Evolutionary conservation across 345 rosid genomes (phyloP), one percentile per base, ranked within the genome.

Genomic region (Alliaria petiolata): DNA sequence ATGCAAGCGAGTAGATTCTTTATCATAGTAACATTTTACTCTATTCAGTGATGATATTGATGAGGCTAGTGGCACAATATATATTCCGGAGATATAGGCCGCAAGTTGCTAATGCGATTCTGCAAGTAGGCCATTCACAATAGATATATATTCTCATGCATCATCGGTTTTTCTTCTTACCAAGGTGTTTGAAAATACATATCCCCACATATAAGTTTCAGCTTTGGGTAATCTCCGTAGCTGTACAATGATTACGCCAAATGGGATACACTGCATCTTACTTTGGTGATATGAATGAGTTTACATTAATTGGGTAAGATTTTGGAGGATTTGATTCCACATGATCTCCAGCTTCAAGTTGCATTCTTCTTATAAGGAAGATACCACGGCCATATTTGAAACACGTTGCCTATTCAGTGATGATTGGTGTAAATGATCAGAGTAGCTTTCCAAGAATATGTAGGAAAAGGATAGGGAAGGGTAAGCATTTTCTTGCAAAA

Each of bases 51-150:
- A n/a, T n/a, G n/a, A n/a, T n/a, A n/a, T n/a, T n/a, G n/a, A n/a
- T 62, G 76, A 72, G 65, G 80, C 31, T 47, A 79, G 84, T 71
- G 82, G 80, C 30, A 72, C 52, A 72, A 76, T 79, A 76, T 79
- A 76, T 58, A 66, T 56, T 56, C 64, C 80, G 76, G 43, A 74
- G 60, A 50, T 71, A 40, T 65, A 58, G 63, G 31, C 45, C 65
- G 73, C 87, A 84, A 89, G 78, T 87, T 83, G 96, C 44, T 56
- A 7, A 26, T 20, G 42, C 59, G 70, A 78, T 81, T 65, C 62
- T 71, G 47, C 83, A 72, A 62, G 17, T 80, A 62, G 76, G 4
- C 68, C 68, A 56, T 49, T 36, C 65, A 75, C 66, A 57, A 38
- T 39, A 70, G 70, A 75, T 35, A 69, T 74, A 74, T 42, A 61